A percentile compares a stretch with the other conserved stretches of the same genome.
Conservation (phyloP, 2,329 filamentous ascomycete genomes). For the Pseudogymnoascus sp. region DNA sequence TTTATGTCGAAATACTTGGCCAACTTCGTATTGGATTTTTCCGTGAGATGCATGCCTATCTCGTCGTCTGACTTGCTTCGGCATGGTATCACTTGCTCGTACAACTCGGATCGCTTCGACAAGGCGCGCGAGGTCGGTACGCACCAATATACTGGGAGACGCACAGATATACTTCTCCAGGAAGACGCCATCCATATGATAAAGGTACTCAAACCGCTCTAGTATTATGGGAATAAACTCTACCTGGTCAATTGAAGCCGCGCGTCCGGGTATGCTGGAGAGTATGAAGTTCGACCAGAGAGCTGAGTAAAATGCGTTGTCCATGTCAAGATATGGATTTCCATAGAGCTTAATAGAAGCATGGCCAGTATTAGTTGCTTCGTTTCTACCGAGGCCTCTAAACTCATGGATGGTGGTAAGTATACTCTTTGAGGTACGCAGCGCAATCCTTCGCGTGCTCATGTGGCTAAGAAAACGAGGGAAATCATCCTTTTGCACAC, state of each 20-base stretch:
- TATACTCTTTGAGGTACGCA: constrained; percentile 76
- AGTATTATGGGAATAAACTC: constrained; percentile 31
- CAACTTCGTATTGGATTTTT: constrained; percentile 61
- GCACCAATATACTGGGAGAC: background rate
- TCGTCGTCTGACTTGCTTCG: constrained; percentile 37
- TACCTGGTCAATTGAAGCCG: constrained; percentile 20
- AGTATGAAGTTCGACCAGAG: constrained; percentile 33
- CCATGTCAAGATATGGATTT: constrained; percentile 29
- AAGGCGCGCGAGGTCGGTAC: constrained; percentile 31
- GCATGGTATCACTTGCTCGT: constrained; percentile 47
- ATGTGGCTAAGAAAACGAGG: constrained; percentile 57
- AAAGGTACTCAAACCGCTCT: constrained; percentile 30
- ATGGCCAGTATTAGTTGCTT: constrained; percentile 26
- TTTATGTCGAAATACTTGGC: constrained; percentile 77
- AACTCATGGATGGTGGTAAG: constrained; percentile 59
- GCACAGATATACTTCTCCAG: constrained; percentile 31
- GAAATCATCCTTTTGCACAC: constrained; percentile 37
- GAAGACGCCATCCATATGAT: constrained; percentile 32
- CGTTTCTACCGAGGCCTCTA: constrained; percentile 25
- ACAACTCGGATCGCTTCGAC: constrained; percentile 48
- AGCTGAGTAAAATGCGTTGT: constrained; percentile 33
- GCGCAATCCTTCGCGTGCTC: constrained; percentile 58
- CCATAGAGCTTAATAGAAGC: constrained; percentile 27
- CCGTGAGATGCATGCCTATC: constrained; percentile 19
- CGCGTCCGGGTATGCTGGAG: constrained; percentile 18